These are phyloP conservation scores for Colletotrichum scovillei DNA, from an alignment of 2,329 filamentous ascomycete species.

Conservation along the genomic window DNA sequence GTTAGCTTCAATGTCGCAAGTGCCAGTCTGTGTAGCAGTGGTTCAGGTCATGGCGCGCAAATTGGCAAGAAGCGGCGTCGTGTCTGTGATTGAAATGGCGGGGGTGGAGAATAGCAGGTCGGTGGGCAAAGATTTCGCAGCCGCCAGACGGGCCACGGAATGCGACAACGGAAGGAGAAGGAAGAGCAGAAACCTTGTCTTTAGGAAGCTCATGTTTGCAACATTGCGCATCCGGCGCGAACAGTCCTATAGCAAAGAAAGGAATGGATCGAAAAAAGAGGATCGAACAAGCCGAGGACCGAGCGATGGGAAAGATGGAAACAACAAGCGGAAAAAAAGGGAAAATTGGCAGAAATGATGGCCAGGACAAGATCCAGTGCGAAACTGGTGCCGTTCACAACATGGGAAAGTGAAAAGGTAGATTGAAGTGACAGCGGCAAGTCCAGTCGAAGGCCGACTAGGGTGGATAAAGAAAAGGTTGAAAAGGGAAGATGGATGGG, in stretches of 20 bases:
- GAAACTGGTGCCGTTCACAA: constrained; percentile 32
- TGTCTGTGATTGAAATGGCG: constrained; percentile 24
- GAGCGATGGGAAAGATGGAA: constrained; percentile 24
- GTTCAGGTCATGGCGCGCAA: background rate
- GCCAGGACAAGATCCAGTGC: constrained; percentile 29
- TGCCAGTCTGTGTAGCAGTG: background rate
- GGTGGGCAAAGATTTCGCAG: constrained; percentile 31
- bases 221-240: constrained; percentile 46
- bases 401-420: constrained; percentile 28
- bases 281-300: constrained; percentile 21
- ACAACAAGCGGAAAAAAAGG: constrained; percentile 15
- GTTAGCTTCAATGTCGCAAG: constrained; percentile 17
- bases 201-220: constrained; percentile 56
- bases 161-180: constrained; percentile 16
- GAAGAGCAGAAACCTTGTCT: constrained; percentile 50
- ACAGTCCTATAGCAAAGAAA: constrained; percentile 7
- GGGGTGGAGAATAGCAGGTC: constrained; percentile 32
- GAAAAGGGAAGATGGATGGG: background rate
- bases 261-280: constrained; percentile 16
- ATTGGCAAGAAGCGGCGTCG: constrained; percentile 1
- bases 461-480: constrained; percentile 2
- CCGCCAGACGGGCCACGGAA: constrained; percentile 3
- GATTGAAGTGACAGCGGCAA: constrained; percentile 25
- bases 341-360: constrained; percentile 24
- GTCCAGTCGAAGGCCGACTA: constrained; percentile 8